Base-by-base conservation (phyloP, 2,329 filamentous ascomycete genomes). In the Penicillium polonicum region DNA sequence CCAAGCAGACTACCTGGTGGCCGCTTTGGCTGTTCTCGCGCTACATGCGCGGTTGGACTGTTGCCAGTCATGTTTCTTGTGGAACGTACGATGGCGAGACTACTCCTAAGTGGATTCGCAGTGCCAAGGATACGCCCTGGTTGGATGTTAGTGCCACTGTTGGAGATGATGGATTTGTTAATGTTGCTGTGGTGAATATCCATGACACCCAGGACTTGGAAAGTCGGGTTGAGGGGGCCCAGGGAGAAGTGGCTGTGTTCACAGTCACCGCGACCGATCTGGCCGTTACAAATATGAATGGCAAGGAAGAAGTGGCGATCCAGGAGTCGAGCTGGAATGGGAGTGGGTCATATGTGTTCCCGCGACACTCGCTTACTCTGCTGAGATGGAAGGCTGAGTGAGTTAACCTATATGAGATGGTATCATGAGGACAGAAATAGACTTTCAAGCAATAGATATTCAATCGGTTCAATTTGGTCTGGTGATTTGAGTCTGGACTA, bases 1-100 rank as follows among this genome's bases (percentile, higher is more conserved):
- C 86, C 48, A 87, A 86, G 76, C 89, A 92, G 76, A 85, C 88
- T 0, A 90, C 85, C 4, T 92, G 87, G 86, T 91, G 87, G 85
- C 87, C 88, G 6, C 77, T 91, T 48, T 79, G 87, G 57, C 79
- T 92, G 29, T 91, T 89, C 74, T 83, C 81, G 65, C 81, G 80
- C 67, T 88, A 85, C 72, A 92, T 93, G 89, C 85, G 88, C 35
- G 90, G 90, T 2, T 83, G 82, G 69, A 87, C 86, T 0, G 73
- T 93, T 2, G 85, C 83, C 4, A 78, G 85, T 3, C 86, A 92
- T 71, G 83, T 92, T 7, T 80, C 81, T 5, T 81, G 81, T 48
- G 80, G 80, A 2, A 81, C 83, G 35, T 93, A 92, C 68, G 79
- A 81, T 17, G 90, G 90, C 1, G 78, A 72, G 45, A 78, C 75